Evolutionary conservation across 1,284 basidiomycete species (phyloP), one percentile per base, ranked within the genome.

Genomic region (Stygiomarasmius scandens): DNA sequence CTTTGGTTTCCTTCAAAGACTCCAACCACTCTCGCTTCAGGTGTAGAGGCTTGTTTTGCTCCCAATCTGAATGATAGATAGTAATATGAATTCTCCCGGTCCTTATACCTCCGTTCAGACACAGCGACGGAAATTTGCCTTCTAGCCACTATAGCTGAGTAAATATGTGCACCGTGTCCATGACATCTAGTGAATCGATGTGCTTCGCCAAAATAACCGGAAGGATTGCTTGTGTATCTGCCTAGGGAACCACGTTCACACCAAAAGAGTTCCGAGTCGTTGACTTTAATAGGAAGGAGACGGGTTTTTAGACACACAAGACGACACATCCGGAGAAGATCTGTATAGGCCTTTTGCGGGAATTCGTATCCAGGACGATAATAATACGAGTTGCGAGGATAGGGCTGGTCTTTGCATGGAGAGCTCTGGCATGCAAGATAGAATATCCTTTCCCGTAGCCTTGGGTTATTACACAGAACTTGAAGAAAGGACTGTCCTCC

Each of bases 61-160:
- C 60, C 64, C 61, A 63, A 60, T 64, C 63, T 43, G 59, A 54
- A 46, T 62, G 61, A 46, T 63, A 55, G 49, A 63, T 56, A 11
- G 63, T 62, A 20, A 65, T 56, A 16, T 56, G 56, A 23, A 64
- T n/a, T 22, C 41, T 52, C 20, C 52, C 25, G 6, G 57, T 54
- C 24, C 25, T 53, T 20, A 56, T 45, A n/a, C n/a, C n/a, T 10
- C 23, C 10, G 9, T 20, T 10, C 16, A 8, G 14, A 23, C 29
- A 50, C 12, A 60, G 25, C 12, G n/a, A 14, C 2, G 25, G 29
- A 46, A 57, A 52, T 14, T 38, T 22, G 46, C 49, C 45, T 54
- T 65, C 62, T 36, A 64, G 55, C 60, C 49, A 60, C 52, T 46
- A 62, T 66, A 68, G 62, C 63, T 72, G 67, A 51, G 65, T 66